These are phyloP conservation scores for Cephaloascus albidus DNA, from an alignment of 805 yeast genomes.

Conservation along the genomic window DNA sequence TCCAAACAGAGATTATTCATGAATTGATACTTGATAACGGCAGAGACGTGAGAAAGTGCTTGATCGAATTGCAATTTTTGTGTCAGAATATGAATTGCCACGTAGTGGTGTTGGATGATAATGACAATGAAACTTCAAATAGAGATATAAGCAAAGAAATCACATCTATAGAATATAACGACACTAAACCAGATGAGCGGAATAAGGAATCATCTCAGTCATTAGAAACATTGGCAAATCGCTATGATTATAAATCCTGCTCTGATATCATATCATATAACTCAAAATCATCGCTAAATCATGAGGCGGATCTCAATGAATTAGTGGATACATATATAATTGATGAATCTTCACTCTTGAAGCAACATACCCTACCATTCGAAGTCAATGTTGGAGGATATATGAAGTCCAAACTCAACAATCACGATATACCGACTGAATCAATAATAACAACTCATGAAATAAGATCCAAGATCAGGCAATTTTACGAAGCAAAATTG, in stretches of 20 bases:
- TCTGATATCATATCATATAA: slow-evolving; percentile 18
- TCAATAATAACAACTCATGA: slow-evolving; percentile 5
- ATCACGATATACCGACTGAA: not conserved
- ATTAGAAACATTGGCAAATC: slow-evolving; percentile 2
- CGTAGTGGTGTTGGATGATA: not conserved
- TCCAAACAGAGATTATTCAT: slow-evolving; percentile 18
- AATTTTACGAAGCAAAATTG: not conserved
- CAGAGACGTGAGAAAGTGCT: slow-evolving; percentile 37
- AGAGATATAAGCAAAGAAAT: no score
- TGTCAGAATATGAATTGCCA: slow-evolving; percentile 10
- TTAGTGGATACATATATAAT: slow-evolving; percentile 21
- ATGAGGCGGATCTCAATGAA: slow-evolving; percentile 20
- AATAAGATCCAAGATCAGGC: slow-evolving; percentile 3
- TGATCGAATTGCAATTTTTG: slow-evolving; percentile 34
- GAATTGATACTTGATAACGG: slow-evolving; percentile 13
- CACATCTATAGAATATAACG: not conserved
- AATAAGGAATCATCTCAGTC: no score
- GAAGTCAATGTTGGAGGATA: slow-evolving; percentile 25
- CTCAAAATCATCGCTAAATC: slow-evolving; percentile 16
- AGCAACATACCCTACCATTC: slow-evolving; percentile 21
- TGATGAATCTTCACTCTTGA: slow-evolving; percentile 18
- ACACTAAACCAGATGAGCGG: no score
- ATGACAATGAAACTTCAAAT: not conserved
- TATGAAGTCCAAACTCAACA: slow-evolving; percentile 2
- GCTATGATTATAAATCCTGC: slow-evolving; percentile 15